A percentile compares a stretch with the other conserved stretches of the same genome.
These are phyloP conservation scores for Globisporangium cystogenes DNA, from an alignment of 352 stramenopile genomes.

Conservation along the genomic window DNA sequence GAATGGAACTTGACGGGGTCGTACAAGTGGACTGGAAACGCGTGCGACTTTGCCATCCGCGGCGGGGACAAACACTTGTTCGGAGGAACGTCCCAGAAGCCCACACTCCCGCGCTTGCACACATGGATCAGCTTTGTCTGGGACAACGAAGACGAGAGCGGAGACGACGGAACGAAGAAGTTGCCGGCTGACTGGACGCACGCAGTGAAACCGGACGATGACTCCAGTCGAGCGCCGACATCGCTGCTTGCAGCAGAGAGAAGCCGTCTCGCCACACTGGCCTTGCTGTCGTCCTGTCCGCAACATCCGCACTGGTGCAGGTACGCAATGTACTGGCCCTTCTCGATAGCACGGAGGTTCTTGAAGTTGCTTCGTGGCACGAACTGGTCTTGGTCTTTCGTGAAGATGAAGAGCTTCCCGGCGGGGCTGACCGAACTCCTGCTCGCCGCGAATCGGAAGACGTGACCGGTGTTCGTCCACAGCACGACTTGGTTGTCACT, in stretches of 20 bases:
- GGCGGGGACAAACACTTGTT: conserved; percentile 17
- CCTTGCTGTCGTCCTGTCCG: background rate
- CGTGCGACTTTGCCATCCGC: conserved; percentile 11
- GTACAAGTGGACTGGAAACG: conserved; percentile 12
- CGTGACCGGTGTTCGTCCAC: conserved; percentile 62
- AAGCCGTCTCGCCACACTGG: background rate
- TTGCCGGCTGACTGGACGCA: conserved; percentile 28
- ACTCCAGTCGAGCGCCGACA: background rate
- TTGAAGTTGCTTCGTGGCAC: conserved; percentile 75
- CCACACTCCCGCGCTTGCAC: conserved; percentile 44
- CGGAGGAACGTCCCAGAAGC: conserved; percentile 43
- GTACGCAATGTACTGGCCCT: conserved; percentile 41
- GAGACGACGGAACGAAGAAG: conserved; percentile 10
- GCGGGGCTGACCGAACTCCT: conserved; percentile 15
- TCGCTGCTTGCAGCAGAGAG: background rate
- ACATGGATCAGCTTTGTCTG: conserved; percentile 41
- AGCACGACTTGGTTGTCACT: conserved; percentile 52
- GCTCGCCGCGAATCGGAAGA: conserved; percentile 51
- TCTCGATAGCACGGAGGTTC: conserved; percentile 39
- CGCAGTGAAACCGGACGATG: conserved; percentile 36
- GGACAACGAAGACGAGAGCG: conserved; percentile 3
- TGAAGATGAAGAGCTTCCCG: conserved; percentile 79
- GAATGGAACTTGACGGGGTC: conserved; percentile 25
- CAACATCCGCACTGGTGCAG: conserved; percentile 62
- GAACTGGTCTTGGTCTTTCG: conserved; percentile 75